Evolutionary conservation across 192 early-diverging fungal genomes (phyloP), one percentile per base, ranked within the genome.

Genomic region (Rhizoclosmatium sp.): DNA sequence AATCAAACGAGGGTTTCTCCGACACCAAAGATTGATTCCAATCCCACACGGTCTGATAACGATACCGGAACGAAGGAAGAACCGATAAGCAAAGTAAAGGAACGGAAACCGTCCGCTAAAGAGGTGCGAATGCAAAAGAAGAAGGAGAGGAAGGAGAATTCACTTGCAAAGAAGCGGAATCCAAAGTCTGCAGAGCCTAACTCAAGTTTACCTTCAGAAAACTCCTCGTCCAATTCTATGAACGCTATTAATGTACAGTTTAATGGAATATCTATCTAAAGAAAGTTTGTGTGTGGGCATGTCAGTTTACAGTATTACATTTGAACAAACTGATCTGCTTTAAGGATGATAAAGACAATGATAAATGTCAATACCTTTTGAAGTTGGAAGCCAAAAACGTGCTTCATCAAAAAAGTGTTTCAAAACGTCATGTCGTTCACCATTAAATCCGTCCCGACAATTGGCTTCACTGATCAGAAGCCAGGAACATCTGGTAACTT

Each of bases 381-480:
- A 56, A 56, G 54, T n/a, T n/a, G 54, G 54, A 56, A 56, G 19
- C 54, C 54, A 9, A 14, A n/a, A 56, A 14, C 54, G 54, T n/a
- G 54, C 9, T 14, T 9, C 54, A 9, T 56, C 54, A 9, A 56
- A 56, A 56, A 56, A 56, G 19, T 56, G 10, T 14, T 56, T 56
- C 54, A 9, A 62, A 62, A 62, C 9, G 14, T 7, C 7, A 62
- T 68, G 66, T 42, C 31, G 31, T 41, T 68, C 66, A 9, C 66
- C 66, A 65, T 75, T 44, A 70, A 56, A 45, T 41, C 77, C 1
- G 87, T 96, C 40, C 48, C 85, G 4, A 96, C 95, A 3, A 92
- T 81, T 65, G 88, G 93, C 3, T 97, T 90, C 66, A 92, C 92
- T n/a, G 96, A 92, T 74, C 98, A 99, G 87, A 98, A 97, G 86